Conservation (phyloP, 2,329 filamentous ascomycete genomes). For the Beauveria sp. region DNA sequence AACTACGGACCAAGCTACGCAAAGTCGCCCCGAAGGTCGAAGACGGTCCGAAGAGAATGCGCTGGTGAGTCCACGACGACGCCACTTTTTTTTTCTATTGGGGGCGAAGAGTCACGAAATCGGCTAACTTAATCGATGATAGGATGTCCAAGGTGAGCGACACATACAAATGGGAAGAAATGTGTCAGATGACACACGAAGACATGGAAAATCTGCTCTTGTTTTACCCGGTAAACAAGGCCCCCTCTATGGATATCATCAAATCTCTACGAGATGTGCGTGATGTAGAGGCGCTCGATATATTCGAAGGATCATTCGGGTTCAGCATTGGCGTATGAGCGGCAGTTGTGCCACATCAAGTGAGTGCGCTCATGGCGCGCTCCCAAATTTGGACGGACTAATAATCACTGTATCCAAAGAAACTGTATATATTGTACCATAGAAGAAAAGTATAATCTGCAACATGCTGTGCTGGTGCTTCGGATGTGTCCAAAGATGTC, state of each 20-base stretch:
- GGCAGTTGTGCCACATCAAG: no score
- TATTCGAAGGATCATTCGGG: slow-evolving; percentile 53
- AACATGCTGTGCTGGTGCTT: background rate
- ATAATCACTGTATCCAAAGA: background rate
- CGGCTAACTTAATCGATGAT: slow-evolving; percentile 3
- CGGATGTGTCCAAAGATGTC: background rate
- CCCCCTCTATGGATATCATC: slow-evolving; percentile 48
- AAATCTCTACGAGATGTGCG: slow-evolving; percentile 43
- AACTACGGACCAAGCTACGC: slow-evolving; percentile 69
- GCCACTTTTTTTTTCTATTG: background rate
- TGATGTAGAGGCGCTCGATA: slow-evolving; percentile 38
- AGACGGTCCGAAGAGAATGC: slow-evolving; percentile 82
- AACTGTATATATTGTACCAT: slow-evolving; percentile 10
- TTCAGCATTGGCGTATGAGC: slow-evolving; percentile 41
- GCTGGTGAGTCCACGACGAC: slow-evolving; percentile 55
- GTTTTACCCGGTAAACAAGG: slow-evolving; percentile 57
- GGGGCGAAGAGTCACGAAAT: background rate
- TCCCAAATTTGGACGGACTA: background rate
- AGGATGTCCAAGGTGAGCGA: slow-evolving; percentile 94
- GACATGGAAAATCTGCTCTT: slow-evolving; percentile 77
- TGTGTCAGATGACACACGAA: slow-evolving; percentile 72
- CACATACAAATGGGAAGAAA: slow-evolving; percentile 73
- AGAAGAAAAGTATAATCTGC: background rate
- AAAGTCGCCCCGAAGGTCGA: slow-evolving; percentile 63
- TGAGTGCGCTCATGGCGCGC: background rate